Conservation (phyloP, 2,329 filamentous ascomycete genomes). For the Arthrobotrys conoides region DNA sequence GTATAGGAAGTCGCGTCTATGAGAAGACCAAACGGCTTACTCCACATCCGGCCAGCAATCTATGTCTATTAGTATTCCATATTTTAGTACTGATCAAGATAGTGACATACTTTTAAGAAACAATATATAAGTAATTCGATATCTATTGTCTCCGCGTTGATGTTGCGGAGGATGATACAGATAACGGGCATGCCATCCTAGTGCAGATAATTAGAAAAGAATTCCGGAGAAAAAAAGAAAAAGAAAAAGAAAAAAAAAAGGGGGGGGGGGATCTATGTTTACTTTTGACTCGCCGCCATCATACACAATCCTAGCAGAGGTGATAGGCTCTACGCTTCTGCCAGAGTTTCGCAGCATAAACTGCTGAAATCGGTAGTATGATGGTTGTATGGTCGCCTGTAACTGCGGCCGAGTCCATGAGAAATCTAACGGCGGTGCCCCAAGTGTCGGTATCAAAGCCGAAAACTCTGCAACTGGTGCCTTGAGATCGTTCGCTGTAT, state of each 20-base stretch:
- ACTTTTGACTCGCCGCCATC: constrained; percentile 78
- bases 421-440: constrained; percentile 77
- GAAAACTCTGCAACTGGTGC: constrained; percentile 63
- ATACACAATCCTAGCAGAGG: constrained; percentile 77
- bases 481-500: constrained; percentile 51
- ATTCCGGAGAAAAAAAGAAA: not conserved
- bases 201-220: constrained; percentile 63
- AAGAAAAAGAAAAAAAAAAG: too few species aligned
- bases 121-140: constrained; percentile 77
- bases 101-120: constrained; percentile 74
- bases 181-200: constrained; percentile 77
- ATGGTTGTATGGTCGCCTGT: constrained; percentile 75
- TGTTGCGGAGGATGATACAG: constrained; percentile 77
- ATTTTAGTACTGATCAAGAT: not conserved
- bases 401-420: constrained; percentile 79
- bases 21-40: constrained; percentile 77
- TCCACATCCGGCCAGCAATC: constrained; percentile 80
- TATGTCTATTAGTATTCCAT: constrained; percentile 65
- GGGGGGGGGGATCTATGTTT: constrained; percentile 32
- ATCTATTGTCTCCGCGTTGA: constrained; percentile 77
- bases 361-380: constrained; percentile 79
- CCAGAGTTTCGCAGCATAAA: constrained; percentile 81
- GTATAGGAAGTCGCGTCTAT: constrained; percentile 80
- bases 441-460: constrained; percentile 75
- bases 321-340: constrained; percentile 75